Evolutionary conservation across 1,284 basidiomycete genomes (phyloP).

Genomic region (Pseudozyma thailandica): DNA sequence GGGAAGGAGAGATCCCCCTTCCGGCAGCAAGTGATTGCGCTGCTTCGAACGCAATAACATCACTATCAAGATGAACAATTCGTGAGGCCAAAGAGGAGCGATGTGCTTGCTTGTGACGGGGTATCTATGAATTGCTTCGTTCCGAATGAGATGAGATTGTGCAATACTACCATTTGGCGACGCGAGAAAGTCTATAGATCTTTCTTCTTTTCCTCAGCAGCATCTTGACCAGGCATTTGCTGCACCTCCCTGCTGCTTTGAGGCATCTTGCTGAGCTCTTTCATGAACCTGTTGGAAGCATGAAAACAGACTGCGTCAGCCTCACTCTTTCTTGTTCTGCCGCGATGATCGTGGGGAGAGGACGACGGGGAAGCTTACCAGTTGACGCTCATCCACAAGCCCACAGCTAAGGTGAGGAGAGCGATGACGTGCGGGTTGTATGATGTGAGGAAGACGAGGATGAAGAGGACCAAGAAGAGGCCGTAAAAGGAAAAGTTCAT

Average conservation of each 20-base stretch:
- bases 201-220: conserved; percentile 24
- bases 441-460: conserved; percentile 62
- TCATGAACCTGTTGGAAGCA: conserved; percentile 44
- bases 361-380: conserved; percentile 58
- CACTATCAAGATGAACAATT: too few relatives aligned
- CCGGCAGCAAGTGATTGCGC: not conserved
- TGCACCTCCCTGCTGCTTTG: conserved; percentile 44
- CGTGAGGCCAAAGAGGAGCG: too few relatives aligned
- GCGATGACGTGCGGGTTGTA: conserved; percentile 68
- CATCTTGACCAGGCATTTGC: conserved; percentile 38
- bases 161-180: not conserved
- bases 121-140: not conserved
- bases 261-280: conserved; percentile 52
- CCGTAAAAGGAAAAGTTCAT: conserved; percentile 69
- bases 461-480: conserved; percentile 65
- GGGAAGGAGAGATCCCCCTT: conserved; percentile 4
- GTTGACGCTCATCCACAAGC: conserved; percentile 66
- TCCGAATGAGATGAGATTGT: not conserved
- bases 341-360: not conserved
- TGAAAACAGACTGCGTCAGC: not conserved
- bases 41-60: not conserved
- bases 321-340: not conserved
- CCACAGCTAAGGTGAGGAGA: conserved; percentile 63
- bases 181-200: conserved; percentile 4
- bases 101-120: too few relatives aligned